phyloP scores from a whole-genome alignment of 2,329 filamentous ascomycete species.

The Myotisia sp. region DNA sequence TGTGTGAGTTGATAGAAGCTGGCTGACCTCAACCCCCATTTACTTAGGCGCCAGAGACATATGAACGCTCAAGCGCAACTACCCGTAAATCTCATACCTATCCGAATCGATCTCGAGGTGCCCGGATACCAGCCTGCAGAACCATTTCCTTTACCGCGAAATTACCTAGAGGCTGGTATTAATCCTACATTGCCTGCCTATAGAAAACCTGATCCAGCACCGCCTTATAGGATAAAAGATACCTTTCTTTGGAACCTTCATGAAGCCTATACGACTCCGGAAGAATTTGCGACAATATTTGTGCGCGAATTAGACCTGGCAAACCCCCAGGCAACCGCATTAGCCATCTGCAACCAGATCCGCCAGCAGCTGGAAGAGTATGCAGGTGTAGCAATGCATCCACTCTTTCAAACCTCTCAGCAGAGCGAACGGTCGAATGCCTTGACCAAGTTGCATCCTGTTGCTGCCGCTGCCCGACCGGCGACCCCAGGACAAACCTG shows the following conservation, averaged over 20 bases:
- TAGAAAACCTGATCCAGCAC: constrained; percentile 60
- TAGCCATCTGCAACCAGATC: constrained; percentile 84
- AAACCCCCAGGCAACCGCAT: constrained; percentile 52
- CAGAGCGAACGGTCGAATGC: constrained; percentile 34
- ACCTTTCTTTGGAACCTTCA: constrained; percentile 98
- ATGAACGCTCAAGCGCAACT: constrained; percentile 55
- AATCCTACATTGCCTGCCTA: constrained; percentile 65
- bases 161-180: constrained; percentile 27
- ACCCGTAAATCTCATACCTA: constrained; percentile 81
- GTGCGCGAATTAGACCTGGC: constrained; percentile 90
- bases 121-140: constrained; percentile 46
- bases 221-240: constrained; percentile 79
- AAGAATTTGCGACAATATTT: constrained; percentile 82
- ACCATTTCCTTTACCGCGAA: constrained; percentile 33
- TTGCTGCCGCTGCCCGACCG: constrained; percentile 14
- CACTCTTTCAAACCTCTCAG: constrained; percentile 56
- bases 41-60: constrained; percentile 43
- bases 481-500: constrained; percentile 16
- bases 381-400: constrained; percentile 82
- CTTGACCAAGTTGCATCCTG: background rate
- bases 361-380: constrained; percentile 92
- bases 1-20: too few species aligned
- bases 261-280: constrained; percentile 83
- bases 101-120: constrained; percentile 90
- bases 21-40: too few species aligned